These are phyloP conservation scores for sweet orange (Citrus sinensis) DNA, from an alignment of 345 rosid genomes.

Conservation along the genomic window DNA sequence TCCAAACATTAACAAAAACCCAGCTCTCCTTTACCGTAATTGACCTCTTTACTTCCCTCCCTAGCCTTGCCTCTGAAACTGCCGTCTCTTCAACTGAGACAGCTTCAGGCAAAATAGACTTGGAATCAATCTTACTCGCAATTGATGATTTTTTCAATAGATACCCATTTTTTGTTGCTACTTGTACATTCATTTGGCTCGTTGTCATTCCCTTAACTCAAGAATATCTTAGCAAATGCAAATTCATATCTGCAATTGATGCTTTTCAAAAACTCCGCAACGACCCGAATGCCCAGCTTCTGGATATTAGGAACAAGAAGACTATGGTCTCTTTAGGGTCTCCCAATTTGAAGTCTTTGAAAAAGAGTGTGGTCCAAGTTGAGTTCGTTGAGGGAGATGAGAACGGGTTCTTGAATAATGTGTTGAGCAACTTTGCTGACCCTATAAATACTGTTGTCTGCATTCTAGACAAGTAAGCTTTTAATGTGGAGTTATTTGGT, in stretches of 20 bases:
- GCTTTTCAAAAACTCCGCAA: slow-evolving; percentile 69
- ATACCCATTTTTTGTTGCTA: slow-evolving; percentile 87
- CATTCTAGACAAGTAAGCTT: slow-evolving; percentile 68
- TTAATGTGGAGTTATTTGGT: neutral
- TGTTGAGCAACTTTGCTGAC: slow-evolving; percentile 49
- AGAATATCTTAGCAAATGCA: slow-evolving; percentile 66
- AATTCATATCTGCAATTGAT: slow-evolving; percentile 52
- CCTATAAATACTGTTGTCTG: slow-evolving; percentile 59
- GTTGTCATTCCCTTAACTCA: slow-evolving; percentile 57
- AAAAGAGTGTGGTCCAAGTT: slow-evolving; percentile 54
- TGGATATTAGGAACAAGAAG: slow-evolving; percentile 74
- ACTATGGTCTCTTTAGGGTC: slow-evolving; percentile 52
- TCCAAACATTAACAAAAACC: slow-evolving; percentile 25
- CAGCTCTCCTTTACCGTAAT: slow-evolving; percentile 35
- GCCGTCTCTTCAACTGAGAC: slow-evolving; percentile 27
- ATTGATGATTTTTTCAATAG: slow-evolving; percentile 69
- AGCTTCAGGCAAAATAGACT: slow-evolving; percentile 49
- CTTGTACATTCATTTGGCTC: slow-evolving; percentile 77
- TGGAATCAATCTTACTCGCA: slow-evolving; percentile 60
- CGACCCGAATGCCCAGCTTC: slow-evolving; percentile 59
- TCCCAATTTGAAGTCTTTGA: slow-evolving; percentile 57
- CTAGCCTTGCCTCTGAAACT: slow-evolving; percentile 58
- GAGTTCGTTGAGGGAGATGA: slow-evolving; percentile 47
- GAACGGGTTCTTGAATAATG: slow-evolving; percentile 53
- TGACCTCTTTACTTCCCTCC: slow-evolving; percentile 39